These are phyloP conservation scores for Hypsizygus marmoreus DNA, from an alignment of 768 basidiomycete genomes.

Conservation along the genomic window DNA sequence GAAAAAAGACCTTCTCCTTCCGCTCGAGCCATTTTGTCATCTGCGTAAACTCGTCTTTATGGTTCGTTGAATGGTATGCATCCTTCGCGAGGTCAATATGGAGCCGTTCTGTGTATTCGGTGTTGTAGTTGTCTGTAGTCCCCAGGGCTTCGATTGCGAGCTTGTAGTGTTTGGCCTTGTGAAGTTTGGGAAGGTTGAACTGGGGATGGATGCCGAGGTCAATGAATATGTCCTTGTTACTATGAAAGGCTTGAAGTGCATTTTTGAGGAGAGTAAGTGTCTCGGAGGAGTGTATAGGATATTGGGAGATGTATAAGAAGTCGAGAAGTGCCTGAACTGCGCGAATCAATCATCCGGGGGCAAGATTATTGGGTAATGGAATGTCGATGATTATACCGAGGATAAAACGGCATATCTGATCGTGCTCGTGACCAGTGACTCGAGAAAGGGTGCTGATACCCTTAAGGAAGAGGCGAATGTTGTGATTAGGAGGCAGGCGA, in stretches of 20 bases:
- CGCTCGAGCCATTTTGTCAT: constrained; percentile 41
- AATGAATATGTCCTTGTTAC: constrained; percentile 36
- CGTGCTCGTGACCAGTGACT: constrained; percentile 35
- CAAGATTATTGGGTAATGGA: constrained; percentile 10
- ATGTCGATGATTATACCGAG: constrained; percentile 31
- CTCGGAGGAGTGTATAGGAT: constrained; percentile 29
- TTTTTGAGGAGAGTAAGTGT: constrained; percentile 28
- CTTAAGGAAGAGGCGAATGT: constrained; percentile 32
- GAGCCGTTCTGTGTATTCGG: constrained; percentile 37
- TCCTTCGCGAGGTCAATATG: constrained; percentile 45
- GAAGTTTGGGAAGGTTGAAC: constrained; percentile 47
- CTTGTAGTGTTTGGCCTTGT: constrained; percentile 35
- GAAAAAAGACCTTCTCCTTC: constrained; percentile 29
- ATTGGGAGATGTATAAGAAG: constrained; percentile 39
- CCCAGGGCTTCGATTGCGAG: constrained; percentile 31
- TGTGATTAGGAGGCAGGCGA: constrained; percentile 35
- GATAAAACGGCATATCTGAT: constrained; percentile 32
- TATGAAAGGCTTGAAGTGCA: constrained; percentile 35
- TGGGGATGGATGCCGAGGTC: constrained; percentile 29
- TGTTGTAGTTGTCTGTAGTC: constrained; percentile 40
- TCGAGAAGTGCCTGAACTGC: constrained; percentile 35
- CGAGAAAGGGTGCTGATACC: constrained; percentile 34
- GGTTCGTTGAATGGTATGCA: constrained; percentile 35
- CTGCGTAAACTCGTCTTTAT: constrained; percentile 35
- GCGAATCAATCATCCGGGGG: constrained; percentile 15